Evolutionary conservation across 2,329 filamentous ascomycete genomes (phyloP).

Genomic region (Cordyceps farinosa): DNA sequence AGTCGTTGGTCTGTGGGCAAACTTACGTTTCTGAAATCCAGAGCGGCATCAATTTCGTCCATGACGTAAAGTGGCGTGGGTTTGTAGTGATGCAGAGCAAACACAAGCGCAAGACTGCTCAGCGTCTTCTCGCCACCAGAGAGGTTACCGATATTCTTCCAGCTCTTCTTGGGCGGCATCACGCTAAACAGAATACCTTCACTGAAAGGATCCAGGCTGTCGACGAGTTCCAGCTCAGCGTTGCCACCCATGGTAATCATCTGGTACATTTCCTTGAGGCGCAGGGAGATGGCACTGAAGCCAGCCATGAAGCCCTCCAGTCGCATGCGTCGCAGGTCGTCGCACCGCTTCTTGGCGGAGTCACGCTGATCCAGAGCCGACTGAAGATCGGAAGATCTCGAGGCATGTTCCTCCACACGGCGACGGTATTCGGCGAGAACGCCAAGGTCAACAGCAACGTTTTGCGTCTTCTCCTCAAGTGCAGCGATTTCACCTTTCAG

Average conservation of each 20-base stretch:
- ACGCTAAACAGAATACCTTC: conserved; percentile 97
- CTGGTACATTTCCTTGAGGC: conserved; percentile 99
- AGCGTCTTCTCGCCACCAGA: conserved; percentile 97
- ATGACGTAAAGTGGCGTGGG: conserved; percentile 97
- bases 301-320: conserved; percentile 98
- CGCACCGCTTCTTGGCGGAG: conserved; percentile 83
- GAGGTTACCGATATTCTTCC: conserved; percentile 98
- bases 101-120: conserved; percentile 89
- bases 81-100: conserved; percentile 96
- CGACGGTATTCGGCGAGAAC: conserved; percentile 88
- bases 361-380: conserved; percentile 76
- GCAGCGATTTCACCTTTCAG: conserved; percentile 60
- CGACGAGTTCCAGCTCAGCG: conserved; percentile 93
- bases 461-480: conserved; percentile 70
- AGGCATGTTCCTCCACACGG: conserved; percentile 76
- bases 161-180: conserved; percentile 99
- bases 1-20: neutral
- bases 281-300: conserved; percentile 87
- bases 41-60: conserved; percentile 97
- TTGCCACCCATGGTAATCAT: conserved; percentile 99
- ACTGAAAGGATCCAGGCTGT: conserved; percentile 92
- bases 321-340: conserved; percentile 84
- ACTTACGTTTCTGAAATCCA: conserved; percentile 97
- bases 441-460: conserved; percentile 79
- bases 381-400: conserved; percentile 79